Percentiles rank a stretch among this genome's conserved stretches.
These are phyloP conservation scores for Trapa incisa DNA, from an alignment of 345 rosid genomes.

Conservation along the genomic window DNA sequence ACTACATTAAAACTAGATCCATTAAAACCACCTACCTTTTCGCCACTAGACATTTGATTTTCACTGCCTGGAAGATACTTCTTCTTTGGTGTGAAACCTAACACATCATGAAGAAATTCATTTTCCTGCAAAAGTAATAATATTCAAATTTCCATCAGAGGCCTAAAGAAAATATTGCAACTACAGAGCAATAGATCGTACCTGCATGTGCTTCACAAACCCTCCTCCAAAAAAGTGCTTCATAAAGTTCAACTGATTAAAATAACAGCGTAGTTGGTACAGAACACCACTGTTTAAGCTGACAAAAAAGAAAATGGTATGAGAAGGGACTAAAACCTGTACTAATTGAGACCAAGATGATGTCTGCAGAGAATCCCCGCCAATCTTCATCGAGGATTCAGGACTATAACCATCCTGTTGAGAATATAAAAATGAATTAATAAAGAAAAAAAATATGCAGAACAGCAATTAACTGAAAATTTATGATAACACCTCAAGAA, in stretches of 20 bases:
- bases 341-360: constrained; percentile 65
- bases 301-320: background rate
- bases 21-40: constrained; percentile 40
- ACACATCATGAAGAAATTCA: constrained; percentile 54
- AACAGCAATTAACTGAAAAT: background rate
- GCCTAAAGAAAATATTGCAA: no score
- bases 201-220: constrained; percentile 93
- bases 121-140: constrained; percentile 47
- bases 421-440: background rate
- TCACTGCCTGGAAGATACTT: constrained; percentile 27
- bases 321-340: constrained; percentile 31
- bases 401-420: constrained; percentile 53
- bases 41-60: constrained; percentile 28
- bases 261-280: background rate
- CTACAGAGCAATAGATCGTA: constrained; percentile 13
- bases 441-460: background rate
- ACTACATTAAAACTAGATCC: background rate
- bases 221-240: constrained; percentile 89
- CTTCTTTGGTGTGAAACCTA: constrained; percentile 62
- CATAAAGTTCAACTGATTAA: constrained; percentile 59
- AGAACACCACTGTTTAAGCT: background rate
- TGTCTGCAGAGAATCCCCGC: constrained; percentile 50
- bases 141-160: background rate
- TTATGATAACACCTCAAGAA: constrained; percentile 40
- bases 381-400: constrained; percentile 53